Evolutionary conservation across 768 basidiomycete genomes (phyloP), one percentile per base, ranked within the genome.

Genomic region (Mycena floridula): DNA sequence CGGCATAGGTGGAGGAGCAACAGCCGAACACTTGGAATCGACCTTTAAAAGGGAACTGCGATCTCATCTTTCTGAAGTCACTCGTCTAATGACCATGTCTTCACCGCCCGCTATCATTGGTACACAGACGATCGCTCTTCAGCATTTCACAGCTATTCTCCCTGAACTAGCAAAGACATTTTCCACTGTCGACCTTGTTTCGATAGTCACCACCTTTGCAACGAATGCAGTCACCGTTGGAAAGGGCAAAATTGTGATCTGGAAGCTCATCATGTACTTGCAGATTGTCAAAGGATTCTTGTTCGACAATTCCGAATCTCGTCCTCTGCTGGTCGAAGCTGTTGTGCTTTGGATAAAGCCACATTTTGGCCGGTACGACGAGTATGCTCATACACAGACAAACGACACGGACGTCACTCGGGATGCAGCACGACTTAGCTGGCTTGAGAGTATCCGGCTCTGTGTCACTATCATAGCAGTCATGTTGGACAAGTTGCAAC

Each of bases 341-440:
- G 81, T 97, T 22, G 82, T 93, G 8, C 77, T 85, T 18, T 97
- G 94, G 93, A 85, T 98, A 52, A 95, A 93, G 59, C 91, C 94
- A 2, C 84, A 94, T 60, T 89, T 98, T 55, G 94, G 94, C 21
- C 79, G 79, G 23, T 97, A 85, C 57, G 92, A 97, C 50, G 93
- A 94, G 62, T 86, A 80, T 52, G 58, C 70, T 16, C 76, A 81
- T 50, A 75, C 74, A 11, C 72, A 74, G 44, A 64, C 77, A 2
- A 79, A 72, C 44, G 92, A 94, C 50, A 66, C 77, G 2, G 87
- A 92, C 48, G 62, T 57, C 27, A 72, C 67, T 16, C 73, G 78
- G 37, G 91, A 96, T 58, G 68, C 75, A 7, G 82, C 85, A n/a
- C 77, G 88, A 7, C 75, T 95, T 21, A 74, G 70, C 42, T 97